These are phyloP conservation scores for Picochlorum sp. DNA, from an alignment of 139 green algal genomes.

Conservation along the genomic window DNA sequence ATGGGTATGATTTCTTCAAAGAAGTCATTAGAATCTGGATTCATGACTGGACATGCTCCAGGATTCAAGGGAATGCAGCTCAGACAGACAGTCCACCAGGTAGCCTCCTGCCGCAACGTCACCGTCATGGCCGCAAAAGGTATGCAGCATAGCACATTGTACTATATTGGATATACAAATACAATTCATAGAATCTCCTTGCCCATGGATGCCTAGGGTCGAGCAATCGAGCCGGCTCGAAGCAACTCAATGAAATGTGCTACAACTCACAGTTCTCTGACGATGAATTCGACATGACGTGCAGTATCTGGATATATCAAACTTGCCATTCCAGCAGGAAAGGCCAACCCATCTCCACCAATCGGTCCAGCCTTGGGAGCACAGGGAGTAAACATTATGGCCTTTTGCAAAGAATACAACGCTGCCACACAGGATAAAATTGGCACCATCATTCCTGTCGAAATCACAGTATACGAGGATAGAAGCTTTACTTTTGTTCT, in stretches of 20 bases:
- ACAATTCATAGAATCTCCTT: neutral
- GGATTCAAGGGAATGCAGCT: neutral
- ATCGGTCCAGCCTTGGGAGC: constrained; percentile 94
- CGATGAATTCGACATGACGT: neutral
- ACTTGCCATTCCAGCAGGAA: constrained; percentile 91
- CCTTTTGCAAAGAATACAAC: constrained; percentile 99
- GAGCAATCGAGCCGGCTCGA: neutral
- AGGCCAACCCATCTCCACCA: constrained; percentile 96
- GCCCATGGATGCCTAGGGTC: neutral
- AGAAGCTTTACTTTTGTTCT: constrained; percentile 96
- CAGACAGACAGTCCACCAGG: neutral
- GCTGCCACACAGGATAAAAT: constrained; percentile 88
- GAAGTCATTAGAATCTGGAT: constrained; percentile 7
- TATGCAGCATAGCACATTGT: constrained; percentile 25
- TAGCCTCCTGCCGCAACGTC: constrained; percentile 16
- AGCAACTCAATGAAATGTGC: too few relatives aligned
- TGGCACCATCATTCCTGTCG: constrained; percentile 94
- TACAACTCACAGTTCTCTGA: neutral
- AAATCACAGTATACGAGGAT: constrained; percentile 99
- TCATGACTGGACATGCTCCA: neutral
- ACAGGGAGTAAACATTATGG: constrained; percentile 99
- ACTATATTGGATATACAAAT: neutral
- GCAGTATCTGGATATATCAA: constrained; percentile 92
- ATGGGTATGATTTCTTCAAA: neutral
- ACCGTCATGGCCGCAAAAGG: constrained; percentile 56